Conservation (phyloP, 371 early-diverging fungal genomes). For the Mortierella sp. region DNA sequence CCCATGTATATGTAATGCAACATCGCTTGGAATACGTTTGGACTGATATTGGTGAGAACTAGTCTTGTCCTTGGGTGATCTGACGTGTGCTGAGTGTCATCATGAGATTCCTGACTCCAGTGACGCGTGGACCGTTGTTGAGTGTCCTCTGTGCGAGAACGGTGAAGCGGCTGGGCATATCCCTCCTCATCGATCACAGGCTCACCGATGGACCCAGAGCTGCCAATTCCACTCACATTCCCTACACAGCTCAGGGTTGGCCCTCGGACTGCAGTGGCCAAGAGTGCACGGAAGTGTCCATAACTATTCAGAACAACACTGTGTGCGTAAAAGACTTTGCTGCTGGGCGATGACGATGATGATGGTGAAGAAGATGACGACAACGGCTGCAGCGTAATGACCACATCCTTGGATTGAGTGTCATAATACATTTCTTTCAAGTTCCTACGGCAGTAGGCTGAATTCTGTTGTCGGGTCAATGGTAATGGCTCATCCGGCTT, state of each 20-base stretch:
- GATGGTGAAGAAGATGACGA: too few relatives aligned
- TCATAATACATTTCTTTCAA: constrained; percentile 45
- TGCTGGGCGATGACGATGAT: constrained; percentile 10
- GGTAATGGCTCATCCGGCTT: constrained; percentile 28
- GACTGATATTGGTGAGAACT: constrained; percentile 6
- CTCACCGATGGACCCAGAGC: background rate
- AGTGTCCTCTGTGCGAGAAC: background rate
- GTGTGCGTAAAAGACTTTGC: constrained; percentile 30
- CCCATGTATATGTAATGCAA: constrained; percentile 50
- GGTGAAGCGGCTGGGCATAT: constrained; percentile 39
- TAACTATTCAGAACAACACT: constrained; percentile 44
- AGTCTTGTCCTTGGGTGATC: constrained; percentile 7
- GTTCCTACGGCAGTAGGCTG: constrained; percentile 52
- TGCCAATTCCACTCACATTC: background rate
- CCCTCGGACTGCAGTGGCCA: background rate
- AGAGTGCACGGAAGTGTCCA: constrained; percentile 29
- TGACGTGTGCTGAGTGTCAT: background rate
- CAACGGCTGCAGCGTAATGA: constrained; percentile 23
- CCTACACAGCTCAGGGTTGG: background rate
- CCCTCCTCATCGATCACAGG: constrained; percentile 40
- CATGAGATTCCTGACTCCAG: too few relatives aligned
- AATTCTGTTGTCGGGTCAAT: constrained; percentile 32
- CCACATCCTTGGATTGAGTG: constrained; percentile 33
- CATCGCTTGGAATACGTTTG: constrained; percentile 32
- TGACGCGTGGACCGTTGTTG: background rate